Evolutionary conservation across 257 asterid species (phyloP), one percentile per base, ranked within the genome.

Genomic region (Phtheirospermum japonicum): DNA sequence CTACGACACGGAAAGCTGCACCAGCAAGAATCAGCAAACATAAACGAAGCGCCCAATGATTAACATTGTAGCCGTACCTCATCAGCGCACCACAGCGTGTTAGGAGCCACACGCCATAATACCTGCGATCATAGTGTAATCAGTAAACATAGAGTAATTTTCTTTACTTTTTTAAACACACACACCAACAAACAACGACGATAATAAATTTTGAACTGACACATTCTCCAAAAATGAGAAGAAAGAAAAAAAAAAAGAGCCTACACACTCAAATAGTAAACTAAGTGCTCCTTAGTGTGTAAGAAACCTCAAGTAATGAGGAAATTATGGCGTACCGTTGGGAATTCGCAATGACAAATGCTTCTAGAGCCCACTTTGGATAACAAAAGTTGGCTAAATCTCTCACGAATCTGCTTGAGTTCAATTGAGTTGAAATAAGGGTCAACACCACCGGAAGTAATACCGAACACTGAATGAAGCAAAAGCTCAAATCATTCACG

Each of bases 291-390:
- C n/a, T n/a, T n/a, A n/a, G n/a, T n/a, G n/a, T n/a, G n/a, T n/a
- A n/a, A n/a, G n/a, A n/a, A n/a, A n/a, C n/a, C n/a, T n/a, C n/a
- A n/a, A n/a, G n/a, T n/a, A n/a, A n/a, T n/a, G n/a, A 45, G 18
- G 51, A 50, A 34, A 36, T 16, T 14, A 65, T 37, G 61, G 18
- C 75, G 5, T 76, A 91, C 98, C 84, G 70, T 63, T 88, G 90
- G 13, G 98, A 79, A 64, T 91, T 91, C 65, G 87, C 90, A 4
- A 88, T 81, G 16, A 91, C 95, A 52, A 91, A 88, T 16, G 95
- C 96, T 73, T 91, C 95, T 12, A 91, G 79, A 8, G 98, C 96
- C 98, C 98, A 91, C 81, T 82, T 86, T 3, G 98, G 88, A 68
- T 84, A 91, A 67, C 94, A 80, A 30, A 84, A 79, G 74, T 79